Conservation (phyloP, 2,329 filamentous ascomycete genomes). For the Chrysoporthe austroafricana region DNA sequence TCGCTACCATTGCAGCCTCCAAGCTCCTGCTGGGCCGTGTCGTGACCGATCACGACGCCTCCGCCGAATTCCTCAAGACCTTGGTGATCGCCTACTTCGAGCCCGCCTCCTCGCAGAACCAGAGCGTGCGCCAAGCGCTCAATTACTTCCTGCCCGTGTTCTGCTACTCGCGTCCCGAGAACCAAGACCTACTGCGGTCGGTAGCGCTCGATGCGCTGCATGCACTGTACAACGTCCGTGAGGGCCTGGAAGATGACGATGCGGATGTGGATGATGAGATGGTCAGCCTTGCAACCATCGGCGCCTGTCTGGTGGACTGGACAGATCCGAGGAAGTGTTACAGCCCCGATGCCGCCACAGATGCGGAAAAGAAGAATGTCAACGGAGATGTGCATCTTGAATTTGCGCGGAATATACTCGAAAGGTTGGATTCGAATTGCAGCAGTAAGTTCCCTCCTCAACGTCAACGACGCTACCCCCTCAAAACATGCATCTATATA, state of each 20-base stretch:
- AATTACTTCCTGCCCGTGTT: constrained; percentile 96
- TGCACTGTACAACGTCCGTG: constrained; percentile 72
- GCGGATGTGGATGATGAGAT: constrained; percentile 77
- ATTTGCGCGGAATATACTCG: constrained; percentile 76
- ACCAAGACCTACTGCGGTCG: constrained; percentile 78
- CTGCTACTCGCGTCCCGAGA: constrained; percentile 81
- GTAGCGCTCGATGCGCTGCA: constrained; percentile 77
- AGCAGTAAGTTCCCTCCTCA: constrained; percentile 60
- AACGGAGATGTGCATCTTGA: constrained; percentile 81
- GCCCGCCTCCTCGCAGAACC: constrained; percentile 78
- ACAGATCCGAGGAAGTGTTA: constrained; percentile 86
- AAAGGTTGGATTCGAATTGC: constrained; percentile 69
- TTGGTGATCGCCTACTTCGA: constrained; percentile 89
- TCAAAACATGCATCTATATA: neutral
- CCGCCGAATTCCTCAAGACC: constrained; percentile 77
- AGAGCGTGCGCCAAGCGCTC: constrained; percentile 81
- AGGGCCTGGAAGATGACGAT: constrained; percentile 74
- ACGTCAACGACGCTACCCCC: neutral
- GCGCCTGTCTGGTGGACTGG: constrained; percentile 88
- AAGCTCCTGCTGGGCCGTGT: constrained; percentile 85
- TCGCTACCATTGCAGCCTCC: constrained; percentile 78
- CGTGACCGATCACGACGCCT: constrained; percentile 70
- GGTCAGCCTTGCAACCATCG: constrained; percentile 77
- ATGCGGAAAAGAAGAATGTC: constrained; percentile 65
- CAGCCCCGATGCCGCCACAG: constrained; percentile 52